Evolutionary conservation across 2,329 filamentous ascomycete genomes (phyloP), one percentile per base, ranked within the genome.

Genomic region (Claviceps lovelessii): DNA sequence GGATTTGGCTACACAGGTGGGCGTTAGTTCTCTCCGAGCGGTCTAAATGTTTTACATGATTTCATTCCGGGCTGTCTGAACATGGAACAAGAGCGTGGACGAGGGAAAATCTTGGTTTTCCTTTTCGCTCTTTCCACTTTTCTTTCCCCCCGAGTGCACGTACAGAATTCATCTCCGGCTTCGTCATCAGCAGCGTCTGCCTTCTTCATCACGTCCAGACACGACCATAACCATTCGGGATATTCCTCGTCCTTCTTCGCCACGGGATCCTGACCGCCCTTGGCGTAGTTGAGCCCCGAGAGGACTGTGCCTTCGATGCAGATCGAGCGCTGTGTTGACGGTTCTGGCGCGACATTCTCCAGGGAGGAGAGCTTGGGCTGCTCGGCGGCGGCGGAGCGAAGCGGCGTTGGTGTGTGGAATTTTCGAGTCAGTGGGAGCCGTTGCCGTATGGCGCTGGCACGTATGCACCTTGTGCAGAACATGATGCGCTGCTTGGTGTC

Each of bases 91-190:
- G 11, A 41, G 5, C 15, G 6, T 41, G 39, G 17, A n/a, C 39
- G 5, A 41, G 17, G 39, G 15, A 17, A 41, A 2, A n/a, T 41
- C 5, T 41, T 5, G 4, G 15, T 9, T 5, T n/a, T n/a, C 23
- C 4, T 11, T 7, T 13, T 13, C 19, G 2, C 42, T 29, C 23
- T 29, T 8, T 15, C 11, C 3, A 5, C 31, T 8, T 47, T 47
- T 11, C 37, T 35, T 37, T 13, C 10, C 8, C 35, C 10, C 9
- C 9, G 7, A 13, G 29, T 10, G 5, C 9, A 79, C 85, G 52
- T 79, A 91, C 88, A 90, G 68, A 89, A 93, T 61, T 90, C 77
- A 72, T 91, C 88, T 28, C 83, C 85, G 31, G 78, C 79, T 10
- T 75, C 76, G 11, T 74, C 77, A 4, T 75, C 78, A 4, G 70